A percentile compares a stretch with the other conserved stretches of the same genome.
These are phyloP conservation scores for Leishmania lainsoni DNA, from an alignment of 208 protist species.

Conservation along the genomic window DNA sequence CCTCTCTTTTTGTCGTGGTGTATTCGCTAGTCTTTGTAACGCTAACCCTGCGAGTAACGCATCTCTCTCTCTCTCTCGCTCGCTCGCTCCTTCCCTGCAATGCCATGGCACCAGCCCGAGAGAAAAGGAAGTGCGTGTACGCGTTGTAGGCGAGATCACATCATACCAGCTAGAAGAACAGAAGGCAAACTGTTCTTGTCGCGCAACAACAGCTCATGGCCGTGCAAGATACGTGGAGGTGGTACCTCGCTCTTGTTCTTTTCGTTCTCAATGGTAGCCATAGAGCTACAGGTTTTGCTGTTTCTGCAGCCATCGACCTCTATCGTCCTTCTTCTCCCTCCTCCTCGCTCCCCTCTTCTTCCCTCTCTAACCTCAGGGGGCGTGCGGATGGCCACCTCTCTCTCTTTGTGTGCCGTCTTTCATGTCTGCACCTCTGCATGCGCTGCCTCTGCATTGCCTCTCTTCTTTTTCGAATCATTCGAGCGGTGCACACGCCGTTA, in stretches of 20 bases:
- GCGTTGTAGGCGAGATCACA: not conserved
- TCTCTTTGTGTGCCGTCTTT: not conserved
- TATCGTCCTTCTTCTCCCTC: not conserved
- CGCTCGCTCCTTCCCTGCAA: too few relatives aligned
- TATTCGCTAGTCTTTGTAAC: not conserved
- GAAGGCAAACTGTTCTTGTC: not conserved
- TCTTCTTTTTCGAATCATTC: not conserved
- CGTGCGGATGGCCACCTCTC: not conserved
- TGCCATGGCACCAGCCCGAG: not conserved
- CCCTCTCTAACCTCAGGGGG: not conserved
- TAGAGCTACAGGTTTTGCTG: not conserved
- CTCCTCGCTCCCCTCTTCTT: not conserved
- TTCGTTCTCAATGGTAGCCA: not conserved
- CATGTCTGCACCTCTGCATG: not conserved
- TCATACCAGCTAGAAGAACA: not conserved
- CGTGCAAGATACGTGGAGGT: not conserved
- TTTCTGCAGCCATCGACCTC: not conserved
- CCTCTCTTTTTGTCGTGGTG: not conserved
- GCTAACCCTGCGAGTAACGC: constrained; percentile 6
- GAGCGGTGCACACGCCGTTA: not conserved
- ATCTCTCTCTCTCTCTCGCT: not conserved
- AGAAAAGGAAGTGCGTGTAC: not conserved
- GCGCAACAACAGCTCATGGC: not conserved
- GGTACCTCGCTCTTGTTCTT: not conserved
- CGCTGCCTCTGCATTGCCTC: not conserved